Evolutionary conservation across 768 basidiomycete genomes (phyloP).

Genomic region (Hebeloma cylindrosporum): DNA sequence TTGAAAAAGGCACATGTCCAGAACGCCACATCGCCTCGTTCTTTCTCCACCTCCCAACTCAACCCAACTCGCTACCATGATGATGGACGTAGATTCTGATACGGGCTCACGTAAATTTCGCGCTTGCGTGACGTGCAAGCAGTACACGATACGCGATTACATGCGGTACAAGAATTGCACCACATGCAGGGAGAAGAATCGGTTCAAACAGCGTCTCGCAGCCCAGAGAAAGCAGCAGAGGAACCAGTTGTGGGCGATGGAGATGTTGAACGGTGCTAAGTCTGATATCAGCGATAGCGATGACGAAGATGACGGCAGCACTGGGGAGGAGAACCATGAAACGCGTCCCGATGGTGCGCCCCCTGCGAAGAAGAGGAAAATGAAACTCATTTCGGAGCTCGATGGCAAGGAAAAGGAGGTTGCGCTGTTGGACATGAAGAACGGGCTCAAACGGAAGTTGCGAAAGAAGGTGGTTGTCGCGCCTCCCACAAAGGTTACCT

Average conservation of each 20-base stretch:
- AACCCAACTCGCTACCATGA: background rate
- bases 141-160: background rate
- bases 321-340: background rate
- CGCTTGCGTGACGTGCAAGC: slow-evolving; percentile 7
- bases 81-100: background rate
- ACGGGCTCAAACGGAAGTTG: slow-evolving; percentile 13
- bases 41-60: background rate
- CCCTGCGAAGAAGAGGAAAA: slow-evolving; percentile 6
- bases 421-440: slow-evolving; percentile 22
- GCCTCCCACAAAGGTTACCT: background rate
- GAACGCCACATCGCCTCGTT: background rate
- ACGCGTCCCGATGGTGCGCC: background rate
- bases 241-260: background rate
- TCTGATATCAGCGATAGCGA: background rate
- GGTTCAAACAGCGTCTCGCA: background rate
- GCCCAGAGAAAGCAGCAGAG: background rate
- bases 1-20: background rate
- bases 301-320: background rate
- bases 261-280: background rate
- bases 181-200: slow-evolving; percentile 2
- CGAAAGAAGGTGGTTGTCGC: slow-evolving; percentile 5
- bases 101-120: background rate
- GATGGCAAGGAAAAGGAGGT: slow-evolving; percentile 18
- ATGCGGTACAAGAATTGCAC: slow-evolving; percentile 8
- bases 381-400: slow-evolving; percentile 18